Evolutionary conservation across 106 monocot species (phyloP).

Genomic region (Chionographis japonica): DNA sequence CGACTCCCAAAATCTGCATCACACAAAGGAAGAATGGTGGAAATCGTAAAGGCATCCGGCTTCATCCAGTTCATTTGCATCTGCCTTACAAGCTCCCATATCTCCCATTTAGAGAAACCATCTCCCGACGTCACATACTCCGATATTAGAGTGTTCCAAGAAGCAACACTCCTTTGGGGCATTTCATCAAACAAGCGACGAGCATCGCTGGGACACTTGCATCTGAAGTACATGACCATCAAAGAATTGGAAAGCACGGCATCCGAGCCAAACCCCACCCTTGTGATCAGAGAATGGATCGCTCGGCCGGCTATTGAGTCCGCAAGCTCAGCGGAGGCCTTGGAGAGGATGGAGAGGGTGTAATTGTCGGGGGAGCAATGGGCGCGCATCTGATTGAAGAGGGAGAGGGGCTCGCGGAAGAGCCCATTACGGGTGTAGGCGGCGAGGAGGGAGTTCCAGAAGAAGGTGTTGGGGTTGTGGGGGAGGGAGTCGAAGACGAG

Average conservation of each 20-base stretch:
- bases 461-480: conserved; percentile 8
- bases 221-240: conserved; percentile 31
- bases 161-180: conserved; percentile 37
- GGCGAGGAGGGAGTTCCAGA: conserved; percentile 53
- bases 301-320: conserved; percentile 5
- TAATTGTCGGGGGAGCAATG: conserved; percentile 32
- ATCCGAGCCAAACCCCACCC: conserved; percentile 34
- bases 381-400: conserved; percentile 21
- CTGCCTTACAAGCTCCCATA: conserved; percentile 28
- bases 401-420: conserved; percentile 20
- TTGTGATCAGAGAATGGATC: conserved; percentile 38
- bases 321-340: conserved; percentile 27
- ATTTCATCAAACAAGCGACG: conserved; percentile 69
- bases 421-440: conserved; percentile 25
- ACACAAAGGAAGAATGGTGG: conserved; percentile 39
- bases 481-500: conserved; percentile 21
- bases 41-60: conserved; percentile 60
- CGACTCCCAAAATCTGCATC: not conserved
- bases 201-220: conserved; percentile 15
- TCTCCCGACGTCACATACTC: conserved; percentile 1
- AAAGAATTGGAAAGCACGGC: conserved; percentile 51
- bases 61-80: conserved; percentile 50
- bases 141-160: conserved; percentile 59
- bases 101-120: not conserved
- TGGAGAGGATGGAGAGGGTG: conserved; percentile 56